phyloP scores from a whole-genome alignment of 208 protist species.

The Crithidia sp. region DNA sequence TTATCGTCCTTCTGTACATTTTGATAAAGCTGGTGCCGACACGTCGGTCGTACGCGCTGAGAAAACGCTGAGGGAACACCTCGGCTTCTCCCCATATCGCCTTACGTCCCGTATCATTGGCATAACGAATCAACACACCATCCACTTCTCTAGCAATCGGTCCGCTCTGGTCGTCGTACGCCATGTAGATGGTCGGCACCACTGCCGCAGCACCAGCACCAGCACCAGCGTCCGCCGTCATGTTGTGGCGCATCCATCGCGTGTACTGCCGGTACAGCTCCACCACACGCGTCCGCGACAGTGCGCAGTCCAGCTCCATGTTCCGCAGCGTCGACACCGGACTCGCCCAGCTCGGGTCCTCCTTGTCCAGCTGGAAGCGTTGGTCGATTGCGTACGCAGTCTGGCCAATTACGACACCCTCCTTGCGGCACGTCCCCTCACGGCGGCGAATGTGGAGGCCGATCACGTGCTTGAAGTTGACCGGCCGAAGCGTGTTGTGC shows the following conservation, averaged over 20 bases:
- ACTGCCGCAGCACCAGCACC: neutral
- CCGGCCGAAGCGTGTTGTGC: neutral
- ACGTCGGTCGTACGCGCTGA: neutral
- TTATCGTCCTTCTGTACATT: neutral
- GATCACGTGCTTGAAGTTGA: neutral
- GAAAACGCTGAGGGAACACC: neutral
- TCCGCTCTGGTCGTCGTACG: neutral
- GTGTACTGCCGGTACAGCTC: conserved; percentile 14
- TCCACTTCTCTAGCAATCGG: neutral
- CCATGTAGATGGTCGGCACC: conserved; percentile 11
- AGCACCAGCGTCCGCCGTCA: neutral
- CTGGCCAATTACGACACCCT: neutral
- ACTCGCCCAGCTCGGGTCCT: conserved; percentile 1
- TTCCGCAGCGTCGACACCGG: neutral
- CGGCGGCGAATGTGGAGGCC: conserved; percentile 11
- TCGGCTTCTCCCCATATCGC: neutral
- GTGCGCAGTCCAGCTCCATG: neutral
- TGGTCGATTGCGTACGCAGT: neutral
- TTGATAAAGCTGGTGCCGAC: neutral
- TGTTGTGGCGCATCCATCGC: neutral
- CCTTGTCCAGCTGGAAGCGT: neutral
- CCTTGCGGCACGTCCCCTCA: conserved; percentile 3
- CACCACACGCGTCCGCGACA: neutral
- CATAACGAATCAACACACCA: neutral
- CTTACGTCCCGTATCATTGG: neutral